phyloP scores from a whole-genome alignment of 2,329 filamentous ascomycete species.

The Lachnellula arida region DNA sequence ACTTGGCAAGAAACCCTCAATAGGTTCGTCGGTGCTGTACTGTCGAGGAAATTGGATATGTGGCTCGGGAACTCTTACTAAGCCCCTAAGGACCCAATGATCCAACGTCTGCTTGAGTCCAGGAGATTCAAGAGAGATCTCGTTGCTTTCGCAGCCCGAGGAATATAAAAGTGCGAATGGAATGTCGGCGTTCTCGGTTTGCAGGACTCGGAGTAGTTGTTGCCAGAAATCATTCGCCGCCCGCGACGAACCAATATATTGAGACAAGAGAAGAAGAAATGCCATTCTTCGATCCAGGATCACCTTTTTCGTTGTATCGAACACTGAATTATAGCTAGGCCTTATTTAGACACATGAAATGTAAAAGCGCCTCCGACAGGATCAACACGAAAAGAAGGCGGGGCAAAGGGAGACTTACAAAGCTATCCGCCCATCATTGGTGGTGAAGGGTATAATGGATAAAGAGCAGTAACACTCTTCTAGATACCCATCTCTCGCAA shows the following conservation, averaged over 20 bases:
- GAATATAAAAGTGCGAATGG: constrained; percentile 34
- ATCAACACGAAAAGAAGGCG: no score
- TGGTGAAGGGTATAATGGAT: constrained; percentile 20
- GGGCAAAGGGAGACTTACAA: constrained; percentile 15
- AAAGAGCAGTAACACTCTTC: constrained; percentile 35
- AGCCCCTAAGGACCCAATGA: constrained; percentile 21
- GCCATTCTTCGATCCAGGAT: constrained; percentile 32
- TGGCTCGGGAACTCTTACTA: constrained; percentile 10
- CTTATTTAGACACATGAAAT: neutral
- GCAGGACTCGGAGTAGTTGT: constrained; percentile 24
- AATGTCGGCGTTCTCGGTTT: constrained; percentile 27
- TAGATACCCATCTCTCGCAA: constrained; percentile 33
- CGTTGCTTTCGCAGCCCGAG: constrained; percentile 23
- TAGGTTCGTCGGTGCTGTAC: constrained; percentile 2
- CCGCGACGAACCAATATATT: constrained; percentile 27
- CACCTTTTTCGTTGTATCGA: constrained; percentile 20
- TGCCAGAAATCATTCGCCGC: constrained; percentile 34
- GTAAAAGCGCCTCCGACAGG: no score
- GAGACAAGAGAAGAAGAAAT: constrained; percentile 36
- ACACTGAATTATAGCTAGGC: constrained; percentile 20
- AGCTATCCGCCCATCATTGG: constrained; percentile 12
- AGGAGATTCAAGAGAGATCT: constrained; percentile 19
- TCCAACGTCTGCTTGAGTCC: constrained; percentile 11
- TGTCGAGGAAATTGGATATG: constrained; percentile 6
- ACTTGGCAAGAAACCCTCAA: constrained; percentile 11